Conservation (phyloP, 2,329 filamentous ascomycete species). For the Neofusicoccum umdonicola region DNA sequence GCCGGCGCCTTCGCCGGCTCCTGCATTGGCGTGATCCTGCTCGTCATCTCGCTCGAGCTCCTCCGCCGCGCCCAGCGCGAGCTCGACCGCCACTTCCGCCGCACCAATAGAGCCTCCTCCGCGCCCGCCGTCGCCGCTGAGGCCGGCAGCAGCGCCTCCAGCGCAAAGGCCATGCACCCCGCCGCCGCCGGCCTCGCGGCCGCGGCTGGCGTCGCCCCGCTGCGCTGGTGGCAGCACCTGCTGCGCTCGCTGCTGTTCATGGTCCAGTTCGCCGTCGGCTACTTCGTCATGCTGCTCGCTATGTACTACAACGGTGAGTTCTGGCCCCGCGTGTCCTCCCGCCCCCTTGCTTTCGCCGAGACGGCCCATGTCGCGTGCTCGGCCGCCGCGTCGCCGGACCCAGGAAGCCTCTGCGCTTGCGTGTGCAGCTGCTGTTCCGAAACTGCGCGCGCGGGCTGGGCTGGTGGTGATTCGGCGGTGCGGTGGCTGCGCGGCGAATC, state of each 20-base stretch:
- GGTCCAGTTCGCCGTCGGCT: conserved; percentile 70
- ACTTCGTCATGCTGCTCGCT: conserved; percentile 72
- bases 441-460: no score
- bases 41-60: conserved; percentile 70
- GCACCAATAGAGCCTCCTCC: conserved; percentile 21
- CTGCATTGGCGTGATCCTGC: conserved; percentile 74
- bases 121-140: neutral
- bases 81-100: conserved; percentile 66
- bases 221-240: conserved; percentile 54
- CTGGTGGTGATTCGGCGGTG: no score
- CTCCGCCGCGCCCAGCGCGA: conserved; percentile 69
- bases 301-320: conserved; percentile 59
- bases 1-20: conserved; percentile 72
- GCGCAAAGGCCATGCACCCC: neutral
- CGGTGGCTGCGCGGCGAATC: no score
- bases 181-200: conserved; percentile 29
- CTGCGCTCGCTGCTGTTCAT: conserved; percentile 67
- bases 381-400: no score
- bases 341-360: neutral
- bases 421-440: no score
- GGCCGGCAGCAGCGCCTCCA: neutral
- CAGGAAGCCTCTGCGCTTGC: no score
- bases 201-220: conserved; percentile 55
- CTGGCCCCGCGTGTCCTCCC: no score
- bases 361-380: neutral